Base-by-base conservation (phyloP, 768 basidiomycete genomes). In the Rhodotorula taiwanensis region DNA sequence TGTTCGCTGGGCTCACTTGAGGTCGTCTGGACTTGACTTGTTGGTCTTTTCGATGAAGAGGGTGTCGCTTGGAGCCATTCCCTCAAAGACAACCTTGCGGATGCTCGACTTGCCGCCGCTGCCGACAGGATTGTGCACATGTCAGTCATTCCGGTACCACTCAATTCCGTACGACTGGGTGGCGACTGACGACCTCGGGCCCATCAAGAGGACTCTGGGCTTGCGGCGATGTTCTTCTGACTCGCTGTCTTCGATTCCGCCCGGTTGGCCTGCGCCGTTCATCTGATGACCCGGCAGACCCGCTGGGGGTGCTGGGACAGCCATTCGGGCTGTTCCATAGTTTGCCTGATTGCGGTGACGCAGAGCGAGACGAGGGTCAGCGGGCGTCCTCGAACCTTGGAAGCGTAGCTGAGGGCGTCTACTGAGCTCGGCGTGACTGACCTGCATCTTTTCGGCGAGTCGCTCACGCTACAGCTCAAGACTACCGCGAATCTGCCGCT, bases 51-150 rank as follows among this genome's bases (percentile, higher is more conserved):
- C 92, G 68, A 95, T 82, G 77, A 86, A 95, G 73, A 94, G 89
- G 0, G 89, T 85, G 69, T 94, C 86, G 72, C 88, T 91, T 0
- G 88, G 82, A 0, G 84, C 81, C 49, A 91, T 79, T 66, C 84
- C 80, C 69, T 92, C 85, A 79, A 98, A 94, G n/a, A 95, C 81
- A 39, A 93, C 89, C 75, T 92, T 84, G 70, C 86, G 83, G 56
- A 92, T 89, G 25, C 88, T 91, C 41, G 91, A 88, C 76, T 95
- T 98, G 62, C 93, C 93, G 61, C 87, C 86, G 77, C 92, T 93
- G 72, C 11, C 0, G 21, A 8, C 10, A 10, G n/a, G 21, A 52
- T 36, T 23, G 33, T 5, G 13, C 23, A 20, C n/a, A n/a, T n/a
- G n/a, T n/a, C n/a, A n/a, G n/a, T n/a, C n/a, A n/a, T n/a, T n/a